Percentiles rank a stretch among this genome's conserved stretches.
Conservation (phyloP, 148 eudicot genomes). For the Rhododendron williamsianum region DNA sequence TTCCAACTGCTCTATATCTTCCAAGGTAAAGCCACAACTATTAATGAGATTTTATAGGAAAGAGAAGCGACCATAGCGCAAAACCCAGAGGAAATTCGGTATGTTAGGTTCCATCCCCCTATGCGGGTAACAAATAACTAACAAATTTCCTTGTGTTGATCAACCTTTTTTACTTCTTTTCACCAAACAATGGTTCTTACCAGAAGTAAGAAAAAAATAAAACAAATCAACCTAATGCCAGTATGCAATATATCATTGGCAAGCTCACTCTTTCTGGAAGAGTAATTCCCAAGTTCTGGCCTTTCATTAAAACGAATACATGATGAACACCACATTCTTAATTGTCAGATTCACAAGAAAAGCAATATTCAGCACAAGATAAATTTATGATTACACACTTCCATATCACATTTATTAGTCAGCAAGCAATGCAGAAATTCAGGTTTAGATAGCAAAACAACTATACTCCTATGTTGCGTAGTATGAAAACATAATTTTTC, state of each 20-base stretch:
- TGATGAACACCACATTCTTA: not conserved
- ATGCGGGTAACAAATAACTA: not conserved
- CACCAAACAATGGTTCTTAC: not conserved
- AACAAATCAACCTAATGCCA: not conserved
- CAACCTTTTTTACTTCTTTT: not conserved
- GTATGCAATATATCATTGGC: not conserved
- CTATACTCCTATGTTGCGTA: not conserved
- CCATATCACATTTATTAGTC: not conserved
- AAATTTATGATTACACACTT: not conserved
- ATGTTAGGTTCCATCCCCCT: not conserved
- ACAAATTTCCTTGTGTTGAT: not conserved
- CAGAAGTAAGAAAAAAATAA: not conserved
- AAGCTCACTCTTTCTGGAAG: not conserved
- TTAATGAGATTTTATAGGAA: not conserved
- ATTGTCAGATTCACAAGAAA: not conserved
- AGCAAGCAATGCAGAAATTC: not conserved
- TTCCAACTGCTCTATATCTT: not conserved
- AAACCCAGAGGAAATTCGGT: not conserved
- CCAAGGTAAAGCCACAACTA: not conserved
- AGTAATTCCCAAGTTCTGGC: not conserved
- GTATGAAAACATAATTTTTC: not conserved
- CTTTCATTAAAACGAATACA: not conserved
- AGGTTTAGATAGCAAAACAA: not conserved
- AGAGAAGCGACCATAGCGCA: not conserved
- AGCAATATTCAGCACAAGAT: not conserved